Evolutionary conservation across 2,329 filamentous ascomycete genomes (phyloP), one percentile per base, ranked within the genome.

Genomic region (Epichloe baconii): DNA sequence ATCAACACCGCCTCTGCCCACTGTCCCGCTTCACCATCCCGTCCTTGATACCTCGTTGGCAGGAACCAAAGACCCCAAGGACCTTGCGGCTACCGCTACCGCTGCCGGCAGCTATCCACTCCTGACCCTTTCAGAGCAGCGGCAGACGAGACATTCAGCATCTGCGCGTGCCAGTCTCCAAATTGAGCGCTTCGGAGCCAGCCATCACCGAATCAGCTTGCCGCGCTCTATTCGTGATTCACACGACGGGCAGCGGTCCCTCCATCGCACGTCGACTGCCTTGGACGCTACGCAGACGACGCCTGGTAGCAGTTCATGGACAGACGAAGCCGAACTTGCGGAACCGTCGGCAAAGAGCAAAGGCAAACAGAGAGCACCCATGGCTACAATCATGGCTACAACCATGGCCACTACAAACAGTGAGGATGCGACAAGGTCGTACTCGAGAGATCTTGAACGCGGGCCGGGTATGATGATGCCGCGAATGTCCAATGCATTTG

Each of bases 181-280:
- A 47, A 64, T 79, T 48, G 76, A 79, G 35, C 68, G 67, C 43
- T 66, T 64, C 46, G 63, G 67, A 36, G 71, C 68, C 52, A 68
- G 67, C 47, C 72, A 77, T 44, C 69, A 69, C 52, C 72, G 75
- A 47, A 67, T 77, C 52, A 78, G 74, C 58, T 66, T 80, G 14
- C 77, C 77, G n/a, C 66, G 63, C 12, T 77, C 76, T 4, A 61
- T 80, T 35, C 73, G 75, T 43, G 69, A 73, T 43, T 79, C 76
- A 4, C 72, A 74, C 70, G 76, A 80, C 66, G 71, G 69, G 50
- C 74, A 73, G 57, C 67, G 67, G 43, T 58, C 64, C 41, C 63
- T 62, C 14, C 64, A 61, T 26, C 64, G 64, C 19, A 66, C 60
- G 21, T 44, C 47, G 17, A n/a, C 12, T 4, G 21, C 36, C 19